These are phyloP conservation scores for Aspergillus taichungensis DNA, from an alignment of 495 filamentous ascomycete species.

Conservation along the genomic window DNA sequence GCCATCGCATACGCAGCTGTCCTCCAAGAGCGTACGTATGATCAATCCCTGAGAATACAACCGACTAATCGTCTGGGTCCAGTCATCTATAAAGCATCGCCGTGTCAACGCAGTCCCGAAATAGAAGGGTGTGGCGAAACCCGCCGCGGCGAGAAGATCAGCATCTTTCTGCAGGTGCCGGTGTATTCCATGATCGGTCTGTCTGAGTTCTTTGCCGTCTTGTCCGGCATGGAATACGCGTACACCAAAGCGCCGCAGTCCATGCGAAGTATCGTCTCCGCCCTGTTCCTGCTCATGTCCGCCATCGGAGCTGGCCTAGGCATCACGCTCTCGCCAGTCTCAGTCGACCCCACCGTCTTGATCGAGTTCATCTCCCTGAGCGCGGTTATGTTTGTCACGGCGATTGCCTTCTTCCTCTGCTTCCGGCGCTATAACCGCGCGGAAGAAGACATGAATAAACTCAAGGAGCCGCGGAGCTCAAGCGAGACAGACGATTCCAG, in stretches of 20 bases:
- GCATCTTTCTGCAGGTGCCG: constrained; percentile 42
- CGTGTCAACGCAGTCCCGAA: not conserved
- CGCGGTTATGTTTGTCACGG: not conserved
- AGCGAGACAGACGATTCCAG: too few relatives aligned
- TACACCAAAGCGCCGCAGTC: constrained; percentile 18
- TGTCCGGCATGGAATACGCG: constrained; percentile 41
- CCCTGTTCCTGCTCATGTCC: constrained; percentile 11
- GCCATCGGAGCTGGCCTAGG: constrained; percentile 9
- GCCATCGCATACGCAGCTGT: constrained; percentile 41
- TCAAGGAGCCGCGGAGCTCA: not conserved
- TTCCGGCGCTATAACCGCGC: constrained; percentile 4
- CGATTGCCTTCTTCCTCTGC: constrained; percentile 2
- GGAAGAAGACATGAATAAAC: constrained; percentile 1
- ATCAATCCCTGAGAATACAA: not conserved
- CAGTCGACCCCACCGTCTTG: constrained; percentile 24
- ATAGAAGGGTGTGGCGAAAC: not conserved
- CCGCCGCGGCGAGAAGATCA: constrained; percentile 14
- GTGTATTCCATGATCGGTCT: constrained; percentile 46
- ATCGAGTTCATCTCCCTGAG: constrained; percentile 40
- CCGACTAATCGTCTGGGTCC: not conserved
- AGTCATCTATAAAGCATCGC: not conserved
- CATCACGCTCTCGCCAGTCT: constrained; percentile 12
- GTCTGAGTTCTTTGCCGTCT: constrained; percentile 47
- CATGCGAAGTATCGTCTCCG: constrained; percentile 16
- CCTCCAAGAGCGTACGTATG: constrained; percentile 26